These are phyloP conservation scores for Diversispora eburnea DNA, from an alignment of 192 early-diverging fungal species.

Conservation along the genomic window DNA sequence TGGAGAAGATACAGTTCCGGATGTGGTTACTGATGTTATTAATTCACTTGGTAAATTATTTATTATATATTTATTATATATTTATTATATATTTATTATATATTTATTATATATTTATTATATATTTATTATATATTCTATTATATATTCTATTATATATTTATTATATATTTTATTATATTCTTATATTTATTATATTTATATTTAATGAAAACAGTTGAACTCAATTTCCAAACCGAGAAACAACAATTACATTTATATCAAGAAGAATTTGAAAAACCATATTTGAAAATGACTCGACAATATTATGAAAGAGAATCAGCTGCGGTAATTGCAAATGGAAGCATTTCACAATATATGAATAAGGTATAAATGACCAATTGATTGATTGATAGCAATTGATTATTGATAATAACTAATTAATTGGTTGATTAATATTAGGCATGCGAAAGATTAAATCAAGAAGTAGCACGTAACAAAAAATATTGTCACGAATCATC, in stretches of 20 bases:
- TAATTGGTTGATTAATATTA: slow-evolving; percentile 6
- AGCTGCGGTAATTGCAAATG: slow-evolving; percentile 47
- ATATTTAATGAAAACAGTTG: slow-evolving; percentile 38
- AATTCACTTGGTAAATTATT: slow-evolving; percentile 55
- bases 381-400: background rate
- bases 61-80: slow-evolving; percentile 1
- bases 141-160: no score
- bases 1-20: slow-evolving; percentile 52
- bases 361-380: slow-evolving; percentile 40
- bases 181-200: slow-evolving; percentile 1
- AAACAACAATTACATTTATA: slow-evolving; percentile 66
- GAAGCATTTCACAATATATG: slow-evolving; percentile 71
- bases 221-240: slow-evolving; percentile 56
- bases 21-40: slow-evolving; percentile 50
- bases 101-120: background rate
- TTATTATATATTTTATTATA: slow-evolving; percentile 22
- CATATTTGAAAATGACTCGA: slow-evolving; percentile 62
- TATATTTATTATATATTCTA: background rate
- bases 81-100: slow-evolving; percentile 26
- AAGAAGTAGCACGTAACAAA: slow-evolving; percentile 59
- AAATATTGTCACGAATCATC: slow-evolving; percentile 67
- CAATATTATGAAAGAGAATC: slow-evolving; percentile 71
- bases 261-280: slow-evolving; percentile 73
- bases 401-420: background rate
- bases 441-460: slow-evolving; percentile 52